Conservation (phyloP, 495 filamentous ascomycete species). For the Immersiella caudata region DNA sequence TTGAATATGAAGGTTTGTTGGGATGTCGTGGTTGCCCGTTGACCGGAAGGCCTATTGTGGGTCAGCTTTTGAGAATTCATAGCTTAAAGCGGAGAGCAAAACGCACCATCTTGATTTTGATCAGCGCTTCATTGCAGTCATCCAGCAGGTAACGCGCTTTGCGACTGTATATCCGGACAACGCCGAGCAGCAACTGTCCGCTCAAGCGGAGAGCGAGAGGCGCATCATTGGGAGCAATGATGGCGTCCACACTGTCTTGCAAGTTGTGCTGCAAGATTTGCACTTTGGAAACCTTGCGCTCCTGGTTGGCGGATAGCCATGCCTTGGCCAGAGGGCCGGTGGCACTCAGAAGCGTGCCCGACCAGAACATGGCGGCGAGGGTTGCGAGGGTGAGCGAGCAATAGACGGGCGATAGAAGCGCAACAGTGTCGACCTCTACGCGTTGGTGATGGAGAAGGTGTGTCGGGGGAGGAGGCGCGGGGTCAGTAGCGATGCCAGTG, state of each 20-base stretch:
- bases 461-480: constrained; percentile 5
- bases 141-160: constrained; percentile 95
- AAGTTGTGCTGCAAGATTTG: constrained; percentile 92
- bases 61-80: constrained; percentile 22
- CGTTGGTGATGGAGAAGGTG: constrained; percentile 10
- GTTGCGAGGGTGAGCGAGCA: constrained; percentile 41
- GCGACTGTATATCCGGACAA: constrained; percentile 94
- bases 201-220: constrained; percentile 93
- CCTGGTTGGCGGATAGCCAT: constrained; percentile 96
- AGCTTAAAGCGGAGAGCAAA: background rate
- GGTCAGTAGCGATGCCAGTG: constrained; percentile 16
- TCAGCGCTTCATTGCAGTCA: constrained; percentile 94
- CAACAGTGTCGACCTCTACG: constrained; percentile 26
- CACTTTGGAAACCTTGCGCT: constrained; percentile 95
- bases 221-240: constrained; percentile 90
- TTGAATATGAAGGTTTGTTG: constrained; percentile 62
- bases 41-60: constrained; percentile 69
- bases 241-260: constrained; percentile 88
- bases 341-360: constrained; percentile 92
- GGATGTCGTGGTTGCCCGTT: constrained; percentile 77
- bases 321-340: constrained; percentile 96
- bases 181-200: constrained; percentile 90
- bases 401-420: constrained; percentile 27
- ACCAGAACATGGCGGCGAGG: constrained; percentile 85
- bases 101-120: constrained; percentile 97